Percentiles rank a stretch among this genome's conserved stretches.
These are phyloP conservation scores for Colletotrichum neosansevieriae DNA, from an alignment of 2,329 filamentous ascomycete genomes.

Conservation along the genomic window DNA sequence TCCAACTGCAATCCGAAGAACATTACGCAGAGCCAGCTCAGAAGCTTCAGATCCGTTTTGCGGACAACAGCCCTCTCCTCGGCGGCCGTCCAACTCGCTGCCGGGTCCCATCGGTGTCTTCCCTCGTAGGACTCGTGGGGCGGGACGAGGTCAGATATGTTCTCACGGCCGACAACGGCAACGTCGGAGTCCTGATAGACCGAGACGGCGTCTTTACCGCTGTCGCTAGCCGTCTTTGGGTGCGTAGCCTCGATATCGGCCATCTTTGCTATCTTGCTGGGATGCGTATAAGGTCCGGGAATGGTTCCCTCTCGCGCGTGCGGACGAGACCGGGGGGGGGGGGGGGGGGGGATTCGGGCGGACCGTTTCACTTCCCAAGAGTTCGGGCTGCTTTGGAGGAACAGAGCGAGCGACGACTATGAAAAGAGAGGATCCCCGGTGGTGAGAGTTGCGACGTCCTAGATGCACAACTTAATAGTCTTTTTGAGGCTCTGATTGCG, in stretches of 20 bases:
- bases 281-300: conserved; percentile 7
- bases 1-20: conserved; percentile 75
- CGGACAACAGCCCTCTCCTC: conserved; percentile 67
- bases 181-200: conserved; percentile 43
- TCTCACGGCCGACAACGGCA: conserved; percentile 53
- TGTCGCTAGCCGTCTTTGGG: conserved; percentile 37
- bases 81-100: conserved; percentile 65
- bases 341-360: neutral
- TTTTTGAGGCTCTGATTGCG: conserved; percentile 29
- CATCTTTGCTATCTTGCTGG: conserved; percentile 42
- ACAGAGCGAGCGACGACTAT: conserved; percentile 22
- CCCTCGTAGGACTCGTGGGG: conserved; percentile 70
- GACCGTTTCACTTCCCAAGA: conserved; percentile 7
- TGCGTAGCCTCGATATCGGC: conserved; percentile 46
- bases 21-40: conserved; percentile 47
- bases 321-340: neutral
- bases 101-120: conserved; percentile 68
- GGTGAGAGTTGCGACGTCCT: conserved; percentile 1
- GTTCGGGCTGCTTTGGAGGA: neutral
- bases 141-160: conserved; percentile 49
- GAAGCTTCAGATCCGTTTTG: conserved; percentile 64
- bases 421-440: neutral
- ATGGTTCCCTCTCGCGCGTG: neutral
- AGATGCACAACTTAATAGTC: conserved; percentile 35
- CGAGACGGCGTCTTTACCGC: conserved; percentile 42